A percentile compares a stretch with the other conserved stretches of the same genome.
Conservation (phyloP, 2,329 filamentous ascomycete genomes). For the Fusarium sp. region DNA sequence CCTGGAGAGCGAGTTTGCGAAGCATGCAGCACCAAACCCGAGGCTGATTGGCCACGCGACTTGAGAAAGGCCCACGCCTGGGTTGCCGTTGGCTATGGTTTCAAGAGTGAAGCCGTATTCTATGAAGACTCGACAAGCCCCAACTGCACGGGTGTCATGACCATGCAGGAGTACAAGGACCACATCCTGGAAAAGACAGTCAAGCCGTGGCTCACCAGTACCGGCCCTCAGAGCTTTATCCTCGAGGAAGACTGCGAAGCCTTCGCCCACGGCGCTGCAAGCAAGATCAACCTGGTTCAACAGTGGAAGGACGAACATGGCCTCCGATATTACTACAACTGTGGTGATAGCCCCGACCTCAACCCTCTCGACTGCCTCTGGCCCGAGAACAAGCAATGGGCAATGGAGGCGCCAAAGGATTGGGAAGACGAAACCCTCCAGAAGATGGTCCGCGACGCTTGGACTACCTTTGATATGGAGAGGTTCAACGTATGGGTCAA, state of each 20-base stretch:
- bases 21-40: constrained; percentile 40
- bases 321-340: constrained; percentile 50
- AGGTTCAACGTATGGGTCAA: constrained; percentile 53
- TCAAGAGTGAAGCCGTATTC: constrained; percentile 53
- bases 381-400: constrained; percentile 52
- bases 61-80: constrained; percentile 51
- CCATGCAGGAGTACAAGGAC: constrained; percentile 51
- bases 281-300: constrained; percentile 52
- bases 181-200: constrained; percentile 50
- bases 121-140: constrained; percentile 52
- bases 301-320: constrained; percentile 52
- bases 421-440: constrained; percentile 51
- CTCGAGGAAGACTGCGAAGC: constrained; percentile 52
- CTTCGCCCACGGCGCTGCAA: constrained; percentile 51
- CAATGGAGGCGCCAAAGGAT: constrained; percentile 42
- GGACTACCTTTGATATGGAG: constrained; percentile 47
- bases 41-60: constrained; percentile 49
- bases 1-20: constrained; percentile 51
- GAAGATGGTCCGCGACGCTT: constrained; percentile 47
- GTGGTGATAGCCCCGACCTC: constrained; percentile 53
- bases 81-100: constrained; percentile 51
- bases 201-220: constrained; percentile 48
- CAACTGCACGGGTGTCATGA: constrained; percentile 48
- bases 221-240: constrained; percentile 43
- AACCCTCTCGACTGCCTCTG: constrained; percentile 52